These are phyloP conservation scores for Cicer yamashitae DNA, from an alignment of 306 rosid genomes.

Conservation along the genomic window DNA sequence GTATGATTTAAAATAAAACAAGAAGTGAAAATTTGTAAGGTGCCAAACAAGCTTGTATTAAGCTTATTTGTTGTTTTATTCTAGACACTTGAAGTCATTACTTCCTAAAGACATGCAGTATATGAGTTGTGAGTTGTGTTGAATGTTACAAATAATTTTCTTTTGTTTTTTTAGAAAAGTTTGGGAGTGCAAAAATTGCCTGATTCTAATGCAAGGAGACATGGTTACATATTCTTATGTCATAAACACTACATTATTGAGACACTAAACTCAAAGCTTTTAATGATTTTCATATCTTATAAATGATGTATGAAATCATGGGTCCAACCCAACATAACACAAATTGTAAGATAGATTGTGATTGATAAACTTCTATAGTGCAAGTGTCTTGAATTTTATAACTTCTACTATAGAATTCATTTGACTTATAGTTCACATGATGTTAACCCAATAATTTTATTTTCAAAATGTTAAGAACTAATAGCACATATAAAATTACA, in stretches of 20 bases:
- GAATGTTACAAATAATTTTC: conserved; percentile 1
- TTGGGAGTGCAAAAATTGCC: background rate
- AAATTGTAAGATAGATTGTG: too few relatives aligned
- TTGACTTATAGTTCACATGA: too few relatives aligned
- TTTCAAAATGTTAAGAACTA: background rate
- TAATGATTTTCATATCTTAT: background rate
- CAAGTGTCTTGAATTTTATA: too few relatives aligned
- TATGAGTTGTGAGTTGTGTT: background rate
- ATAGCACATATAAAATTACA: background rate
- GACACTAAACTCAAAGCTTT: background rate
- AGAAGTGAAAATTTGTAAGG: background rate
- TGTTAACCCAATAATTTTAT: too few relatives aligned
- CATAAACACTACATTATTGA: background rate
- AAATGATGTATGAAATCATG: too few relatives aligned
- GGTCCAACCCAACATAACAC: too few relatives aligned
- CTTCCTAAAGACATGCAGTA: conserved; percentile 14
- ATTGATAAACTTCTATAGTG: too few relatives aligned
- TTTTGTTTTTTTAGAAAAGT: background rate
- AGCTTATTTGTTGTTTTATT: conserved; percentile 17
- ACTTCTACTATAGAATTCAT: too few relatives aligned
- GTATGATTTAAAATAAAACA: background rate
- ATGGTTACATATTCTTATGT: background rate
- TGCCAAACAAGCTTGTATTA: background rate
- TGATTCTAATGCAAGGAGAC: conserved; percentile 4
- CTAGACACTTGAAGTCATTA: background rate